Conservation (phyloP, 352 stramenopile genomes). For the Elongisporangium undulatum region DNA sequence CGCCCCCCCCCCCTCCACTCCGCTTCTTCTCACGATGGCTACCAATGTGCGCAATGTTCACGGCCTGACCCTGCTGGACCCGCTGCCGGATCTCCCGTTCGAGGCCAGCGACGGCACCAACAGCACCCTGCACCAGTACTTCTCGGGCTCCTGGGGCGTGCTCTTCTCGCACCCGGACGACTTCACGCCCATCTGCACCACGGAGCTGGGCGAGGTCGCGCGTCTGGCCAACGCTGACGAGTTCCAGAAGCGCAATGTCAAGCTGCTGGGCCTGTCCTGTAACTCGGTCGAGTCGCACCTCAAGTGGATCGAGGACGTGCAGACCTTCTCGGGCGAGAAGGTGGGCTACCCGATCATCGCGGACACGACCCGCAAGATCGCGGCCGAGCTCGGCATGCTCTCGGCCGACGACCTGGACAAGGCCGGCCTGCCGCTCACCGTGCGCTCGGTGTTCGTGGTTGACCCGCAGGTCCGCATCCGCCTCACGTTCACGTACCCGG, state of each 20-base stretch:
- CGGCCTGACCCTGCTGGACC: slow-evolving; percentile 49
- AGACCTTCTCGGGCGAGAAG: slow-evolving; percentile 55
- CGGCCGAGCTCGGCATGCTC: slow-evolving; percentile 85
- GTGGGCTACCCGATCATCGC: slow-evolving; percentile 92
- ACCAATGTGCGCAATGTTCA: no score
- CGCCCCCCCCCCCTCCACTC: no score
- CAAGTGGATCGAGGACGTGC: slow-evolving; percentile 84
- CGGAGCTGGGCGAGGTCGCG: slow-evolving; percentile 86
- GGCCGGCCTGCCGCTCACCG: slow-evolving; percentile 78
- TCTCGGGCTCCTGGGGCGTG: slow-evolving; percentile 53
- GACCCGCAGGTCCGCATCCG: slow-evolving; percentile 88
- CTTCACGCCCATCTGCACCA: slow-evolving; percentile 93
- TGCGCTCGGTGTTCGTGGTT: slow-evolving; percentile 91
- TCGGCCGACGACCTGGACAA: slow-evolving; percentile 76
- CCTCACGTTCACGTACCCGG: slow-evolving; percentile 90
- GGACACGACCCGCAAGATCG: slow-evolving; percentile 76
- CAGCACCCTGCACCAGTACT: slow-evolving; percentile 57
- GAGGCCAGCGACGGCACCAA: slow-evolving; percentile 46
- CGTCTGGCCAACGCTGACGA: slow-evolving; percentile 73
- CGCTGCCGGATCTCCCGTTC: slow-evolving; percentile 56
- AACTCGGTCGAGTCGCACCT: slow-evolving; percentile 71
- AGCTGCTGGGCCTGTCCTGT: slow-evolving; percentile 79
- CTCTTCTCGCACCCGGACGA: slow-evolving; percentile 89
- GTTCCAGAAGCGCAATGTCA: slow-evolving; percentile 72
- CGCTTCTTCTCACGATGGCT: no score